Evolutionary conservation across 345 rosid genomes (phyloP).

Genomic region (Carallia brachiata): DNA sequence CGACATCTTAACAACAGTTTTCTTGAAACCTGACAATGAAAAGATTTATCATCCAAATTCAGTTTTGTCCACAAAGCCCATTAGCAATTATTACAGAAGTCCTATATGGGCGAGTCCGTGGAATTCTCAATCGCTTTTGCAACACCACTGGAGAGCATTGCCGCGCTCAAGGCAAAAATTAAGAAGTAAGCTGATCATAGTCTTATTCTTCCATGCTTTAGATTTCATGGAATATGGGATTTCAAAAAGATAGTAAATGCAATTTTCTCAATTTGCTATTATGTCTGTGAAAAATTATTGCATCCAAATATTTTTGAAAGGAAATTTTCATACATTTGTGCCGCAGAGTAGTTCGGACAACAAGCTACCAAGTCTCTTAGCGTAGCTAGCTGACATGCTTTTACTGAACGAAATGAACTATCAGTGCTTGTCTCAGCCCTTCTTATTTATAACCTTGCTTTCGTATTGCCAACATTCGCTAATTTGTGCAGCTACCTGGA

Average conservation of each 20-base stretch:
- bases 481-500: conserved; percentile 41
- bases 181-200: conserved; percentile 36
- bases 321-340: no score
- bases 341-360: no score
- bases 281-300: neutral
- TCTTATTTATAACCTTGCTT: no score
- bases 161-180: conserved; percentile 45
- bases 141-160: conserved; percentile 55
- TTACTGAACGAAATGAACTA: no score
- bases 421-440: no score
- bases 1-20: conserved; percentile 67
- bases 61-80: conserved; percentile 59
- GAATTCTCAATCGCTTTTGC: conserved; percentile 60
- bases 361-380: no score
- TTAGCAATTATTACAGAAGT: conserved; percentile 72
- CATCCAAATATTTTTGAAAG: neutral
- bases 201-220: conserved; percentile 16
- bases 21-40: conserved; percentile 61
- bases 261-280: no score
- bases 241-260: conserved; percentile 31
- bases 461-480: neutral
- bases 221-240: no score
- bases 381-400: no score
- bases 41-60: conserved; percentile 82
- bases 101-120: conserved; percentile 69